Conservation (phyloP, 345 rosid genomes). For the Populus alba region DNA sequence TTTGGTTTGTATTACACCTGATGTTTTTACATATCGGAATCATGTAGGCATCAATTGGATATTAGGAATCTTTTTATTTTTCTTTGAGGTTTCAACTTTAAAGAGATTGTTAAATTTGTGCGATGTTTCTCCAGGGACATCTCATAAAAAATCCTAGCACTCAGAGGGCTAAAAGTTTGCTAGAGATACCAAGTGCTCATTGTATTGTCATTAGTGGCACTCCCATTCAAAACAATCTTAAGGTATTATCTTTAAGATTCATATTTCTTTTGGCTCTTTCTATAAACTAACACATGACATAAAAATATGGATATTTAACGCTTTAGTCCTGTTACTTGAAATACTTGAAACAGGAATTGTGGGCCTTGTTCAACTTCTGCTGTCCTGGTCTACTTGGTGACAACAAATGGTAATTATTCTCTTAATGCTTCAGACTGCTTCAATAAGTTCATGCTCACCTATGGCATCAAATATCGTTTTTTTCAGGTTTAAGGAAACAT, state of each 20-base stretch:
- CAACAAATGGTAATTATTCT: constrained; percentile 58
- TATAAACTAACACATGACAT: background rate
- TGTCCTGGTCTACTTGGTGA: constrained; percentile 88
- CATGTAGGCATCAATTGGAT: background rate
- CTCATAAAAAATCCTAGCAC: constrained; percentile 95
- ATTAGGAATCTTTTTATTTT: background rate
- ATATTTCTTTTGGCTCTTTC: constrained; percentile 1
- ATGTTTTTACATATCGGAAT: background rate
- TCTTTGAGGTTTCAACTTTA: background rate
- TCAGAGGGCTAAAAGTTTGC: constrained; percentile 96
- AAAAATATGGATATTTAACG: background rate
- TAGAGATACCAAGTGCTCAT: constrained; percentile 85
- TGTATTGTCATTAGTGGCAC: constrained; percentile 92
- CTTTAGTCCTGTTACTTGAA: constrained; percentile 9
- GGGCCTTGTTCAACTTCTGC: constrained; percentile 95
- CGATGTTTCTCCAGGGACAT: constrained; percentile 62
- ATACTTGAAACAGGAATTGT: constrained; percentile 60
- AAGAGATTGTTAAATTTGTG: background rate
- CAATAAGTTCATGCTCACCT: constrained; percentile 17
- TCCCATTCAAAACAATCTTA: constrained; percentile 93
- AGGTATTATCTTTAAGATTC: constrained; percentile 48
- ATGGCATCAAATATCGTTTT: constrained; percentile 20
- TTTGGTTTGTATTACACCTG: background rate
- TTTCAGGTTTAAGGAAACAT: constrained; percentile 79
- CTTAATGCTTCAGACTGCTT: constrained; percentile 9